Evolutionary conservation across 1,139 yeast genomes (phyloP).

Genomic region (Sugiyamaella xylanicola): DNA sequence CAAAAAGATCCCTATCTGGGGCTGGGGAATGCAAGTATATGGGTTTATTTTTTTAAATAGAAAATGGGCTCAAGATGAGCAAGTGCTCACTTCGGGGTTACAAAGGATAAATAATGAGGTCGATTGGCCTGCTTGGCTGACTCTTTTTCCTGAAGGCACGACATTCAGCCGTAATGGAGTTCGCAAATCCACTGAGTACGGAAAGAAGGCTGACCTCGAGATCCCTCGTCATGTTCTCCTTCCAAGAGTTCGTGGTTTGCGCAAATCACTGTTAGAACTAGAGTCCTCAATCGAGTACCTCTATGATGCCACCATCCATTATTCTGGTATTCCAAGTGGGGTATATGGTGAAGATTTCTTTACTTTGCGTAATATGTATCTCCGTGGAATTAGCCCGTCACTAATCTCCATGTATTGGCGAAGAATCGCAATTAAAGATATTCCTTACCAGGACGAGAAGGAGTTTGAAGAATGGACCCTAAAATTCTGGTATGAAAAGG

Average conservation of each 20-base stretch:
- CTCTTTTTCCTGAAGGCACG: constrained; percentile 95
- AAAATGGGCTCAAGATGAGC: constrained; percentile 79
- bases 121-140: constrained; percentile 50
- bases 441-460: constrained; percentile 60
- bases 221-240: constrained; percentile 63
- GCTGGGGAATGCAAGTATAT: constrained; percentile 83
- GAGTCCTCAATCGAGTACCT: constrained; percentile 63
- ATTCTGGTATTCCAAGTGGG: constrained; percentile 62
- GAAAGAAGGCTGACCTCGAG: constrained; percentile 50
- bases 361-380: constrained; percentile 63
- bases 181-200: constrained; percentile 57
- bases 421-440: constrained; percentile 58
- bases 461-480: constrained; percentile 77
- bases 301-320: constrained; percentile 84
- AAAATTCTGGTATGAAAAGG: constrained; percentile 79
- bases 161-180: constrained; percentile 72
- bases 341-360: constrained; percentile 79
- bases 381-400: constrained; percentile 72
- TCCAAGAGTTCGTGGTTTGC: constrained; percentile 82
- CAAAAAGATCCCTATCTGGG: constrained; percentile 71
- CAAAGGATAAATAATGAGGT: constrained; percentile 49
- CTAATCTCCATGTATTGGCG: constrained; percentile 65
- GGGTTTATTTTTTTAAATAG: constrained; percentile 79
- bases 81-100: constrained; percentile 58
- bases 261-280: constrained; percentile 63